Evolutionary conservation across 2,329 filamentous ascomycete genomes (phyloP).

Genomic region (Botrytis cinerea): DNA sequence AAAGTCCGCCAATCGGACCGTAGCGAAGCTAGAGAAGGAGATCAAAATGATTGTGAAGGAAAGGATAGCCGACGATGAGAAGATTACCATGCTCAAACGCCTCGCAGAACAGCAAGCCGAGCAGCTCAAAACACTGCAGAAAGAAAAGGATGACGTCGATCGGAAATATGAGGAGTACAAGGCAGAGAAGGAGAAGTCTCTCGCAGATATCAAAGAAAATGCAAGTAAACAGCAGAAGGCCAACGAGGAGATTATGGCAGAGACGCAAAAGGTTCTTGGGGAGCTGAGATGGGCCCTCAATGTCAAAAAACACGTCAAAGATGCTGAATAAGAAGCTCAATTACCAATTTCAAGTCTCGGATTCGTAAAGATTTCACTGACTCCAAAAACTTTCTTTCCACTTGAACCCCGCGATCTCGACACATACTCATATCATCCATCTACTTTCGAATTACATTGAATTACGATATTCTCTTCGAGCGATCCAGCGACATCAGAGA

Average conservation of each 20-base stretch:
- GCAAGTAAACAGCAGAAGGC: constrained; percentile 60
- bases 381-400: neutral
- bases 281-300: constrained; percentile 74
- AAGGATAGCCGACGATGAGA: constrained; percentile 60
- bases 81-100: constrained; percentile 64
- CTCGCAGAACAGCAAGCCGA: constrained; percentile 73
- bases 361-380: neutral
- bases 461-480: constrained; percentile 11
- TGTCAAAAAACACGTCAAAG: constrained; percentile 62
- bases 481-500: constrained; percentile 11
- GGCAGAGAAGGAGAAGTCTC: constrained; percentile 59
- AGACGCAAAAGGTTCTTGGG: constrained; percentile 61
- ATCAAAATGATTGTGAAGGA: constrained; percentile 58
- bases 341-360: neutral
- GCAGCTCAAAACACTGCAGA: constrained; percentile 61
- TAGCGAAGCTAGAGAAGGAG: constrained; percentile 53
- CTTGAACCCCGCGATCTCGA: neutral
- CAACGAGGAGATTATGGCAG: constrained; percentile 59
- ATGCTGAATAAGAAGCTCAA: constrained; percentile 48
- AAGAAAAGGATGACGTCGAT: constrained; percentile 63
- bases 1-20: constrained; percentile 57
- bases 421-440: neutral
- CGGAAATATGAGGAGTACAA: constrained; percentile 66
- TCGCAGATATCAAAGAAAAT: constrained; percentile 60
- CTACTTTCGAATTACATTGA: neutral